phyloP scores from a whole-genome alignment of 768 basidiomycete species.

The Agaricus blazei region DNA sequence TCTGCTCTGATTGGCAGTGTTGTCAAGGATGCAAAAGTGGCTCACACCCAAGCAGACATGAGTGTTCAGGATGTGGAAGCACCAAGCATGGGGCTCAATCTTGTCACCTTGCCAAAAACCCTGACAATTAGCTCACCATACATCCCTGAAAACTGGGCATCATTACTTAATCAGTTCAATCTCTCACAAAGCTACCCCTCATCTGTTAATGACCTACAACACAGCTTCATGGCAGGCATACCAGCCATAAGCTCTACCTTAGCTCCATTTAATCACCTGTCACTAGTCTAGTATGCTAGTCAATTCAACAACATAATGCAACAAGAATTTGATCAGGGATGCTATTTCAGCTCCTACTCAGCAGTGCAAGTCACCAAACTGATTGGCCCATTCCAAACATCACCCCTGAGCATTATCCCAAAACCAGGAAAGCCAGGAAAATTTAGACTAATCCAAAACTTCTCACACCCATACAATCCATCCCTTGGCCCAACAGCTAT shows the following conservation, averaged over 20 bases:
- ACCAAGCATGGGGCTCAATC: slow-evolving; percentile 29
- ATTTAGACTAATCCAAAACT: slow-evolving; percentile 26
- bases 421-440: slow-evolving; percentile 23
- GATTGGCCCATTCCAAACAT: slow-evolving; percentile 29
- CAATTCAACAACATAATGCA: slow-evolving; percentile 15
- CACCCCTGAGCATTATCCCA: slow-evolving; percentile 25
- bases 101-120: slow-evolving; percentile 29
- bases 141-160: slow-evolving; percentile 21
- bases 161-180: slow-evolving; percentile 8
- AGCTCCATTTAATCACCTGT: slow-evolving; percentile 24
- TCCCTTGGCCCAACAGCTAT: slow-evolving; percentile 16
- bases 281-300: slow-evolving; percentile 6
- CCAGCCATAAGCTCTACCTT: slow-evolving; percentile 18
- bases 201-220: slow-evolving; percentile 14
- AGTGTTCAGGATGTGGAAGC: slow-evolving; percentile 36
- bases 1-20: not conserved
- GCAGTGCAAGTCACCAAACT: slow-evolving; percentile 13
- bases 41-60: slow-evolving; percentile 22
- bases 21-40: slow-evolving; percentile 20
- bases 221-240: slow-evolving; percentile 29
- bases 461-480: slow-evolving; percentile 21
- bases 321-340: slow-evolving; percentile 14
- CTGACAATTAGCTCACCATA: slow-evolving; percentile 23
- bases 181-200: slow-evolving; percentile 18
- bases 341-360: slow-evolving; percentile 25